Evolutionary conservation across 305 asterid genomes (phyloP), one percentile per base, ranked within the genome.

Genomic region (Fraxinus greggii): DNA sequence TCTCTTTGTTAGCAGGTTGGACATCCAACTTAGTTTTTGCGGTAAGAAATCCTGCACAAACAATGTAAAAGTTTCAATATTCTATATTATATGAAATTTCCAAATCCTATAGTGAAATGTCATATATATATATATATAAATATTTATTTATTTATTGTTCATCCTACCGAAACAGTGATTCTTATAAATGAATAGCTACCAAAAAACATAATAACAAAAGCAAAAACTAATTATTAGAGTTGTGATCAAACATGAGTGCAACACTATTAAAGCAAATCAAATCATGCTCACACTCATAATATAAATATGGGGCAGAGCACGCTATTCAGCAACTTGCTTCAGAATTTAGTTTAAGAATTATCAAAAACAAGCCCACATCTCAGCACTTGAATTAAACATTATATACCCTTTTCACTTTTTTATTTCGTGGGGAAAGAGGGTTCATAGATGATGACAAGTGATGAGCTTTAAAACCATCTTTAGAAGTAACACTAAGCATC

Each of bases 11-110:
- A 74, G 80, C 73, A 83, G 88, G 82, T 86, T 29, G n/a, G 15
- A 77, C 48, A 78, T 75, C 69, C 83, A 32, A 72, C 54, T 36
- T 83, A 61, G 51, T 78, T 82, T 78, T 85, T 28, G 65, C 76
- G 35, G 67, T 79, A 79, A 84, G 80, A 78, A 88, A 85, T 19
- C 91, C 92, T 90, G 86, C 86, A 81, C 59, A 78, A 77, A 80
- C 59, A 74, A 28, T 38, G 78, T 21, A 7, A n/a, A 70, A 33
- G 56, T 67, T 80, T 83, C 82, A 86, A 51, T 38, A 69, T 40
- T 45, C 75, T 2, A 74, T 63, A 72, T 42, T 40, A n/a, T 21
- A 80, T 56, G 36, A 83, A 36, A 72, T 65, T 40, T 38, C 15
- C 61, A 42, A 69, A 69, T 15, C 21, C 75, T 12, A 28, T 29